A percentile compares a stretch with the other conserved stretches of the same genome.
These are phyloP conservation scores for Pseudocercospora macadamiae DNA, from an alignment of 2,329 filamentous ascomycete genomes.

Conservation along the genomic window DNA sequence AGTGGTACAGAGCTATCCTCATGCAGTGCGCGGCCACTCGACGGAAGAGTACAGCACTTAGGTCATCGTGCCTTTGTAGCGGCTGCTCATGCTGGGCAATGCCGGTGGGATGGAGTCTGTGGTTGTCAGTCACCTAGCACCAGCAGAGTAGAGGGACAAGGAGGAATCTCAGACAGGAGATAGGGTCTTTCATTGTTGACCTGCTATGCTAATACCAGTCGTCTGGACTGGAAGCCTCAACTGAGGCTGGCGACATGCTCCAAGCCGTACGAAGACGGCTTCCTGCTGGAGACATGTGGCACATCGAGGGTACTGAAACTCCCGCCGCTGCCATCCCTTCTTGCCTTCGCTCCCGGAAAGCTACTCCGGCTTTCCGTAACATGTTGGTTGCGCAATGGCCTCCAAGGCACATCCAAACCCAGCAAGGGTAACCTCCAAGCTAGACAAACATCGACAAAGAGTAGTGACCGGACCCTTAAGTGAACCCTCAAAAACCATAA, in stretches of 20 bases:
- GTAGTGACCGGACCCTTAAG: slow-evolving; percentile 18
- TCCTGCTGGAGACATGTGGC: slow-evolving; percentile 21
- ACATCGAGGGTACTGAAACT: slow-evolving; percentile 15
- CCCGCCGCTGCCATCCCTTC: slow-evolving; percentile 11
- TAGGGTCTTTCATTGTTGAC: slow-evolving; percentile 15
- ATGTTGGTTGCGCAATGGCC: neutral
- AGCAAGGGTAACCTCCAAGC: slow-evolving; percentile 10
- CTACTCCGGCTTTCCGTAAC: neutral
- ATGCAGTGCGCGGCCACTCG: neutral
- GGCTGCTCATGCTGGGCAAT: neutral
- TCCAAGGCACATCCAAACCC: neutral
- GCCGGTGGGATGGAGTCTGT: neutral
- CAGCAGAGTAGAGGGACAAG: neutral
- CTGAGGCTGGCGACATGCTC: slow-evolving; percentile 13
- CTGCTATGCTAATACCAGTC: slow-evolving; percentile 13
- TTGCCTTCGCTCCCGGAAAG: neutral
- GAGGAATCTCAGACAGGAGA: neutral
- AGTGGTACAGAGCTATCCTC: neutral
- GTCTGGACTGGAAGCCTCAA: slow-evolving; percentile 6
- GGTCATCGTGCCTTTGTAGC: slow-evolving; percentile 1
- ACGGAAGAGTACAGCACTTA: neutral
- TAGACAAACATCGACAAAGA: slow-evolving; percentile 22
- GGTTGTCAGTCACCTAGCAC: neutral
- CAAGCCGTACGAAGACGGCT: neutral
- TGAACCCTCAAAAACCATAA: neutral